Percentiles rank a stretch among this genome's conserved stretches.
Conservation (phyloP, 2,329 filamentous ascomycete species). For the Davidsoniella eucalypti region DNA sequence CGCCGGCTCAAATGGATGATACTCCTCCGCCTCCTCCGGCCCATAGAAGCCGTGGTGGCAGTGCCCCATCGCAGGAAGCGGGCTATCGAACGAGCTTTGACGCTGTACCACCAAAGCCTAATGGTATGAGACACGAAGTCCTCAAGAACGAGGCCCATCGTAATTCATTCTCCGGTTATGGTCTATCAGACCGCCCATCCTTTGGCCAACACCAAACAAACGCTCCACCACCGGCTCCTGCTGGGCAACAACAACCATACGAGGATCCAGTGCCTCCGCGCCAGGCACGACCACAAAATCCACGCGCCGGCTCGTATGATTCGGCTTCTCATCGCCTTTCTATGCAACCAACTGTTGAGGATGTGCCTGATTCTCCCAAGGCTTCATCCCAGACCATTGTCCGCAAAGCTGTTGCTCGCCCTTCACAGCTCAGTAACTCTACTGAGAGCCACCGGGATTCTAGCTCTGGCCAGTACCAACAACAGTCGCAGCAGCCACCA, state of each 20-base stretch:
- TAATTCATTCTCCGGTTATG: slow-evolving; percentile 23
- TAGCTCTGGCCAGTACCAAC: slow-evolving; percentile 7
- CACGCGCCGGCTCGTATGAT: slow-evolving; percentile 36
- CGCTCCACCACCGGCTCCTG: neutral
- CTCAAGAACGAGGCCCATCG: slow-evolving; percentile 40
- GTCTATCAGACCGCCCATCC: slow-evolving; percentile 23
- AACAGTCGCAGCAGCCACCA: slow-evolving; percentile 5
- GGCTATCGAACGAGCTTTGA: slow-evolving; percentile 22
- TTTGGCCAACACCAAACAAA: neutral
- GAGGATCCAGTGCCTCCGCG: slow-evolving; percentile 20
- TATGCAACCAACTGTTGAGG: slow-evolving; percentile 48
- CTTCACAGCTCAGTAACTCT: slow-evolving; percentile 1
- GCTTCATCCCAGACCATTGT: slow-evolving; percentile 5
- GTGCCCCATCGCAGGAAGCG: slow-evolving; percentile 2
- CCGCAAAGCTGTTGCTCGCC: slow-evolving; percentile 7
- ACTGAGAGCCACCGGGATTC: slow-evolving; percentile 1
- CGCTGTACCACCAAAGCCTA: slow-evolving; percentile 23
- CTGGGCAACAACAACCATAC: neutral
- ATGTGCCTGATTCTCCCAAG: slow-evolving; percentile 38
- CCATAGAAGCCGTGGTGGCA: slow-evolving; percentile 25
- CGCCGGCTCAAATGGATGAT: slow-evolving; percentile 32
- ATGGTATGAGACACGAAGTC: slow-evolving; percentile 41
- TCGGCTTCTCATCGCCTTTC: slow-evolving; percentile 27
- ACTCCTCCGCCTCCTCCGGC: slow-evolving; percentile 38
- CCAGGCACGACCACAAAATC: slow-evolving; percentile 18